Conservation (phyloP, 2,329 filamentous ascomycete genomes). For the Phymatotrichopsis omnivora region DNA sequence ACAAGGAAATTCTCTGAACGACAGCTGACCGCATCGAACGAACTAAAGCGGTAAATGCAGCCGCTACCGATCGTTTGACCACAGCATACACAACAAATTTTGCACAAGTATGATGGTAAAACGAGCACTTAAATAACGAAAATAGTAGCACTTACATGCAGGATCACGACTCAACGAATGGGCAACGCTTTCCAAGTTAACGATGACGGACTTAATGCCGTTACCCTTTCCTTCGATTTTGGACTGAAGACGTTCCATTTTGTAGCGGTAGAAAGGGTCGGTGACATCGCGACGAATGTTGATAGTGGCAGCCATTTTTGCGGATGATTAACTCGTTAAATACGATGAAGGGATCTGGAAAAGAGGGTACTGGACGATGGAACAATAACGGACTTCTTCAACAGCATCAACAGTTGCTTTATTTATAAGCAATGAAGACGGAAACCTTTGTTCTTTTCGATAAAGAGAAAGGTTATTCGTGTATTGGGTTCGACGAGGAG, state of each 20-base stretch:
- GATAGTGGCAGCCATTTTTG: constrained; percentile 79
- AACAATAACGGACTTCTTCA: too few species aligned
- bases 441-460: too few species aligned
- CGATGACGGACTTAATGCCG: constrained; percentile 97
- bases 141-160: constrained; percentile 43
- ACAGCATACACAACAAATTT: too few species aligned
- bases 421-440: constrained; percentile 21
- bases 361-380: too few species aligned
- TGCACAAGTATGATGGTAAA: background rate
- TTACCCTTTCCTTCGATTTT: constrained; percentile 99
- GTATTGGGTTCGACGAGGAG: constrained; percentile 18
- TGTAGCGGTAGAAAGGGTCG: constrained; percentile 99
- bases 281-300: constrained; percentile 97
- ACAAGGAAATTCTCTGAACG: too few species aligned
- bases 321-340: constrained; percentile 35
- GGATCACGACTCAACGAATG: constrained; percentile 85
- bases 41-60: too few species aligned
- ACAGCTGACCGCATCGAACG: too few species aligned
- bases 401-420: too few species aligned
- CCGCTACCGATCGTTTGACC: too few species aligned
- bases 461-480: constrained; percentile 14
- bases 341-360: constrained; percentile 12
- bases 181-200: constrained; percentile 91
- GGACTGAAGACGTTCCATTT: constrained; percentile 98
- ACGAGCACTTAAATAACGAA: background rate